Evolutionary conservation across 2,329 filamentous ascomycete genomes (phyloP), one percentile per base, ranked within the genome.

Genomic region (Colletotrichum sp.): DNA sequence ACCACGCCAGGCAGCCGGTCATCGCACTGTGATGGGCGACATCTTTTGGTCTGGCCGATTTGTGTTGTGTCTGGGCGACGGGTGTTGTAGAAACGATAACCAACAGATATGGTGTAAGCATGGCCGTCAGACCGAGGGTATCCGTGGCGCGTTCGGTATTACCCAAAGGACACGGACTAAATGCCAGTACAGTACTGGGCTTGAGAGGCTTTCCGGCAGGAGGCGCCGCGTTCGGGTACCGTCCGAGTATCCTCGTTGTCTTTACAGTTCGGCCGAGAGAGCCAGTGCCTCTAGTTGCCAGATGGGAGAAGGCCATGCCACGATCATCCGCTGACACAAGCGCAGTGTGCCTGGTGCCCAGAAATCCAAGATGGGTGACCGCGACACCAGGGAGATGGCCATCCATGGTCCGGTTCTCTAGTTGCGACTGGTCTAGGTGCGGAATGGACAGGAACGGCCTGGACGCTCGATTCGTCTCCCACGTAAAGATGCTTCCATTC

Each of bases 81-180:
- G 97, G 97, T 0, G 96, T 99, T 0, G 97, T 99, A 0, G 98
- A 99, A 15, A 99, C 97, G 80, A 99, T 96, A 49, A 99, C 97
- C 52, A 99, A 89, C 6, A 99, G 88, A 84, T 99, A 99, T 0
- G 97, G 97, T 0, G 97, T 99, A 72, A 99, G 89, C 90, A 99
- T 96, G 7, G 98, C 98, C 59, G 98, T 98, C 72, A 99, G 86
- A 0, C 97, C 97, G 88, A 99, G 92, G 5, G 90, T 89, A 83
- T 99, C 97, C 4, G 96, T 98, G 8, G 93, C 90, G 78, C 96
- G 93, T 82, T 98, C 96, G 4, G 98, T 92, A 81, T 99, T 99
- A n/a, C 97, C 97, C 0, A 99, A 89, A 0, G 98, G 97, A 39
- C 99, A 87, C 13, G 97, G 93, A 6, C 95, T 93, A 85, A 99